phyloP scores from a whole-genome alignment of 2,329 filamentous ascomycete species.

The Penicillium sp. region DNA sequence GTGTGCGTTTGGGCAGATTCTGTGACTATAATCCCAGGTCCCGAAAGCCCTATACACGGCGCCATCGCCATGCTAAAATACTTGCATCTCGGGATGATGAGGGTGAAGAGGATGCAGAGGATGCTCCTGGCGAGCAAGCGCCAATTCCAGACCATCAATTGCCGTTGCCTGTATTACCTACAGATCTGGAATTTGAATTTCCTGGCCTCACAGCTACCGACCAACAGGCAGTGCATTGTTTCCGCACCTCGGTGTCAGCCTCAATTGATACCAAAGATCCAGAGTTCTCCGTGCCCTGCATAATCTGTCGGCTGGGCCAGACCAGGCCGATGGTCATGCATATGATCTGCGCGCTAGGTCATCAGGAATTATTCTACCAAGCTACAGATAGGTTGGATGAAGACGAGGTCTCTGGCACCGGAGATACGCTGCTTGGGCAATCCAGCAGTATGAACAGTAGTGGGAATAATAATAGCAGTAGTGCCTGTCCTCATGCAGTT shows the following conservation, averaged over 20 bases:
- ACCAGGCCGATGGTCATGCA: not conserved
- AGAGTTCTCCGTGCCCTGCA: not conserved
- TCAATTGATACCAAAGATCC: not conserved
- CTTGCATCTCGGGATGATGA: no score
- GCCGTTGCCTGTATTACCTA: not conserved
- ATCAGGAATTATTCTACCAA: not conserved
- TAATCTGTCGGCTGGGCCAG: not conserved
- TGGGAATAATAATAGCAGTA: not conserved
- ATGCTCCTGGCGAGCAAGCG: not conserved
- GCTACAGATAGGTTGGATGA: no score
- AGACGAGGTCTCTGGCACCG: no score
- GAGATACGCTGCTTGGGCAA: no score
- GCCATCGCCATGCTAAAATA: no score
- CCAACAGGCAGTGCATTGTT: not conserved
- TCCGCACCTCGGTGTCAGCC: not conserved
- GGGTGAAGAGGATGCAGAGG: not conserved
- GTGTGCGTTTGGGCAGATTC: not conserved
- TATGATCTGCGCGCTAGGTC: not conserved
- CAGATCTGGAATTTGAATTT: not conserved
- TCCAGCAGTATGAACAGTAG: not conserved
- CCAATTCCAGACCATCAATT: not conserved
- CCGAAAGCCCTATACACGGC: not conserved
- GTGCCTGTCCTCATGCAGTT: not conserved
- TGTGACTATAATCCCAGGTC: not conserved
- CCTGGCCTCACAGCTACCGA: not conserved